Evolutionary conservation across 2,329 filamentous ascomycete species (phyloP), one percentile per base, ranked within the genome.

Genomic region (Nakataea oryzae): DNA sequence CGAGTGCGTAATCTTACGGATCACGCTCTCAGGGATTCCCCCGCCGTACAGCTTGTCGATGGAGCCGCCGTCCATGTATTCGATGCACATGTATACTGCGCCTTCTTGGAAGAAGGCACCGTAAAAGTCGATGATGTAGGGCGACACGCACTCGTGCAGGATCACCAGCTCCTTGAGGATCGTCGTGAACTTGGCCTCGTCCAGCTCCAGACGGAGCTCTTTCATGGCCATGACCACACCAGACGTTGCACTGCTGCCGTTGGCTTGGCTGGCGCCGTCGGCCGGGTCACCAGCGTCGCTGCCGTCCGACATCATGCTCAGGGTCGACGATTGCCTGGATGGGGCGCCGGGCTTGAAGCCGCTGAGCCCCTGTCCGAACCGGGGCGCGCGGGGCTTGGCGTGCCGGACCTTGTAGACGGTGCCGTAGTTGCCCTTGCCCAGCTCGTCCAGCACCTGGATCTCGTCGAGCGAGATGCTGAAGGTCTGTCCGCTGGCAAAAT

Each of bases 41-140:
- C 93, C 91, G 13, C 84, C 84, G 73, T 99, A 99, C 14, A 99
- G 78, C 74, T 97, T 97, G 79, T 99, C 95, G 71, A 97, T 93
- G 50, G 93, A 97, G 9, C 95, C 95, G 58, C 95, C 95, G 72
- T 99, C 93, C 95, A 99, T 99, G 75, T 92, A 96, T 76, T 99
- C 95, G 74, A 99, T 96, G 76, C 95, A 99, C 74, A 99, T 97
- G 75, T 99, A 99, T 1, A 99, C 95, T 0, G 95, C 95, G 30
- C 95, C 93, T 77, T 99, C 95, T 72, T 99, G 95, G 80, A 97
- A 99, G 74, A 99, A 99, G 6, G 95, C 95, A 0, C 95, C 95
- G 73, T 97, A 99, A 70, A 99, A 99, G 72, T 99, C 93, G 74
- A 99, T 95, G 68, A 99, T 97, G 74, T 93, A 96, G 0, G 95